A percentile compares a stretch with the other conserved stretches of the same genome.
phyloP scores from a whole-genome alignment of 805 yeast species.

The Ogataea pignaliae region DNA sequence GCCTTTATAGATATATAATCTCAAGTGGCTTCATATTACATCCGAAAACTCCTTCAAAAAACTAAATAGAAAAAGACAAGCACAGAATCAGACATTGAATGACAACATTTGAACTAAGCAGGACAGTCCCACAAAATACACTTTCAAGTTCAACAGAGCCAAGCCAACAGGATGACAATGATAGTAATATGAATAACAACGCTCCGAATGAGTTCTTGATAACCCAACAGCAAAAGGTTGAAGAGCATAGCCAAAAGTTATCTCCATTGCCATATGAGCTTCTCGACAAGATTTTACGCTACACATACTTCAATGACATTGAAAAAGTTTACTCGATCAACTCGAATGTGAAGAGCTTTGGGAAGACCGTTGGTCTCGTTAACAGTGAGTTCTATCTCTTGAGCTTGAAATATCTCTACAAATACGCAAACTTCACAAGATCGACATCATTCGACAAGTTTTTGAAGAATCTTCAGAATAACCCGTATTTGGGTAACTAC shows the following conservation, averaged over 20 bases:
- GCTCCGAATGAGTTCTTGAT: slow-evolving; percentile 14
- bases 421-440: slow-evolving; percentile 69
- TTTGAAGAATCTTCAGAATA: slow-evolving; percentile 46
- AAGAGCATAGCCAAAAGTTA: slow-evolving; percentile 9
- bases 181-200: neutral
- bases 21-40: too few species aligned
- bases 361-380: slow-evolving; percentile 34
- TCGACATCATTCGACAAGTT: slow-evolving; percentile 77
- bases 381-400: slow-evolving; percentile 55
- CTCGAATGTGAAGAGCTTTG: slow-evolving; percentile 26
- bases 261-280: slow-evolving; percentile 30
- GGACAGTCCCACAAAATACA: neutral
- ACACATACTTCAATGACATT: slow-evolving; percentile 27
- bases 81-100: slow-evolving; percentile 2
- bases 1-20: too few species aligned
- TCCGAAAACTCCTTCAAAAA: too few species aligned
- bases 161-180: neutral
- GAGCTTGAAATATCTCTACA: slow-evolving; percentile 54
- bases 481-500: slow-evolving; percentile 47
- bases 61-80: too few species aligned
- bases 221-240: slow-evolving; percentile 11
- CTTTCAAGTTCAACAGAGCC: neutral
- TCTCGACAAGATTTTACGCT: slow-evolving; percentile 28
- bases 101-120: slow-evolving; percentile 17
- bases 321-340: slow-evolving; percentile 25